Evolutionary conservation across 352 stramenopile species (phyloP).

Genomic region (Chloridella minuta): DNA sequence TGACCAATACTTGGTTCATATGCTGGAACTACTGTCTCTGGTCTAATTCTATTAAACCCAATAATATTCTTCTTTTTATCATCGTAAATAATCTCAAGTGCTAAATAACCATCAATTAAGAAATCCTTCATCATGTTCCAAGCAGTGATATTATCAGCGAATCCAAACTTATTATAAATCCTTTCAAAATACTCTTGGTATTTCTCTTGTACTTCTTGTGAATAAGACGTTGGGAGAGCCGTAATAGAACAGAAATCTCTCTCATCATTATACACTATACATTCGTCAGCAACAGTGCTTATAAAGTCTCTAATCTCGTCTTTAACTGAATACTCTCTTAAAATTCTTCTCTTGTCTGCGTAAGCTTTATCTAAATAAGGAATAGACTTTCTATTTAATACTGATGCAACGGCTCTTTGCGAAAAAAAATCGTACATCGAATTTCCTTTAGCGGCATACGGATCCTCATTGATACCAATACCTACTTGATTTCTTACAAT

Average conservation of each 20-base stretch:
- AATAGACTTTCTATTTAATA: not conserved
- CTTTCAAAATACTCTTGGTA: not conserved
- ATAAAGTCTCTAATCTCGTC: not conserved
- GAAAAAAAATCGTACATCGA: not conserved
- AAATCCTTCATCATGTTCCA: not conserved
- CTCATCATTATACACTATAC: not conserved
- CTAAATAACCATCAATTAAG: not conserved
- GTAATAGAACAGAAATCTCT: not conserved
- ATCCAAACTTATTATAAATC: not conserved
- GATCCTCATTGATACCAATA: not conserved
- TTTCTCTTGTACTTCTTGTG: not conserved
- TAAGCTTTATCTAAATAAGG: not conserved
- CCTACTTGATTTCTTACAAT: not conserved
- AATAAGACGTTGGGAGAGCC: not conserved
- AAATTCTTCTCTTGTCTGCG: not conserved
- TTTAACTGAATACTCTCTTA: not conserved
- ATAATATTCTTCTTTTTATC: not conserved
- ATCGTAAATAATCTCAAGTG: slow-evolving; percentile 6
- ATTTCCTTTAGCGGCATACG: not conserved
- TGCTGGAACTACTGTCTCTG: not conserved
- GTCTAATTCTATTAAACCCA: not conserved
- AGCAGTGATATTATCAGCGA: not conserved
- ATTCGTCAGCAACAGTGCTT: not conserved
- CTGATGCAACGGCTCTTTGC: not conserved
- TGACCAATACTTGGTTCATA: not conserved